These are phyloP conservation scores for Coemansia sp. DNA, from an alignment of 192 early-diverging fungal genomes.

Conservation along the genomic window DNA sequence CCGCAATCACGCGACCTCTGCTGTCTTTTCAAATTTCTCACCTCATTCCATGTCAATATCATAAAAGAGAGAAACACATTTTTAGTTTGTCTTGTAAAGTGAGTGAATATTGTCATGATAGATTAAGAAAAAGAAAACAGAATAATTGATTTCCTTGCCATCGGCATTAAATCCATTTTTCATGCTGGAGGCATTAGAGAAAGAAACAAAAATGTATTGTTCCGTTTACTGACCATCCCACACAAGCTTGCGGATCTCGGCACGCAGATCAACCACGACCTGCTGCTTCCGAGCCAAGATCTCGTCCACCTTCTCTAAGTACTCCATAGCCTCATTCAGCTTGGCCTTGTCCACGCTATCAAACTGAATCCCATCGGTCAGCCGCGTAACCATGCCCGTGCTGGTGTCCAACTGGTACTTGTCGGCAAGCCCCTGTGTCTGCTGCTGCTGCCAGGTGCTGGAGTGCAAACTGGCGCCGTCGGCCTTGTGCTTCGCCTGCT, in stretches of 20 bases:
- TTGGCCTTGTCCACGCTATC: slow-evolving; percentile 58
- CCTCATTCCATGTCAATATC: no score
- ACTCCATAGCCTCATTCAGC: slow-evolving; percentile 65
- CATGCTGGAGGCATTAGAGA: no score
- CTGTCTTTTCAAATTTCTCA: no score
- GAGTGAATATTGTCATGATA: no score
- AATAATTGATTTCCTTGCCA: not conserved
- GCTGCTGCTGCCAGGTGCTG: slow-evolving; percentile 41
- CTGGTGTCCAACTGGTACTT: slow-evolving; percentile 43
- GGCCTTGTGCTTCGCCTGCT: slow-evolving; percentile 28
- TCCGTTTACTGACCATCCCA: slow-evolving; percentile 18
- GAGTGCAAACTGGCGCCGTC: slow-evolving; percentile 11
- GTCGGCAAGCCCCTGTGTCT: slow-evolving; percentile 37
- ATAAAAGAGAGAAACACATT: no score
- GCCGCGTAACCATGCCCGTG: slow-evolving; percentile 35
- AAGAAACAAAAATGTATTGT: not conserved
- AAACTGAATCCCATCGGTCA: slow-evolving; percentile 40
- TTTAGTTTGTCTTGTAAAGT: no score
- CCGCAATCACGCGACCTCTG: no score
- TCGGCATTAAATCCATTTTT: not conserved
- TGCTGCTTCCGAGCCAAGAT: slow-evolving; percentile 61
- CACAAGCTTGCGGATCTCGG: slow-evolving; percentile 39
- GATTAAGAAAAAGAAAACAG: no score
- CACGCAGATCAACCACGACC: slow-evolving; percentile 52
- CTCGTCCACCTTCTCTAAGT: slow-evolving; percentile 60